A percentile compares a stretch with the other conserved stretches of the same genome.
Evolutionary conservation across 352 stramenopile species (phyloP).

Genomic region (Pythium oligandrum): DNA sequence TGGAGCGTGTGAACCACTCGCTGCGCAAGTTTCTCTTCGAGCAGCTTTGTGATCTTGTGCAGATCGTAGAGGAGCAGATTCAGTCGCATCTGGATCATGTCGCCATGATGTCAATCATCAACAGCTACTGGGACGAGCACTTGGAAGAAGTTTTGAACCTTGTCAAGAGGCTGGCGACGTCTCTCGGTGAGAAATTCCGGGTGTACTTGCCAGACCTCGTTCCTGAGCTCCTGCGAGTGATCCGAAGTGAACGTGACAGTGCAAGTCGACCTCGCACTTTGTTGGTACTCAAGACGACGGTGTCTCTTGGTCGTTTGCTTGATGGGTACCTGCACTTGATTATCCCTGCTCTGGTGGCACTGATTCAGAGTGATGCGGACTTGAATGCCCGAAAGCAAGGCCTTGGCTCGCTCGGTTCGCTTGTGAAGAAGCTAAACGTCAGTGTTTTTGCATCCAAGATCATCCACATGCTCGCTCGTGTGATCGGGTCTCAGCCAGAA

Average conservation of each 20-base stretch:
- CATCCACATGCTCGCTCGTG: slow-evolving; percentile 84
- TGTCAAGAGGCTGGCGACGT: slow-evolving; percentile 90
- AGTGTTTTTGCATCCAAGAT: slow-evolving; percentile 88
- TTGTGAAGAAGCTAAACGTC: slow-evolving; percentile 89
- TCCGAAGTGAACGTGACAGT: slow-evolving; percentile 73
- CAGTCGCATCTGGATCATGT: slow-evolving; percentile 85
- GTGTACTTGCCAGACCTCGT: slow-evolving; percentile 87
- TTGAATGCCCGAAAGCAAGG: slow-evolving; percentile 78
- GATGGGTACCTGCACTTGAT: slow-evolving; percentile 85
- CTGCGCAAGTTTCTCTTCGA: slow-evolving; percentile 95
- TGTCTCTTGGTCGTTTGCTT: slow-evolving; percentile 68
- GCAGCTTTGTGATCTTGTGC: slow-evolving; percentile 94
- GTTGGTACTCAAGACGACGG: slow-evolving; percentile 72
- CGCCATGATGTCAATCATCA: slow-evolving; percentile 76
- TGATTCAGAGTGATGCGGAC: slow-evolving; percentile 83
- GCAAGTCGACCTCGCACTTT: slow-evolving; percentile 61
- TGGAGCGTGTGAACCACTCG: slow-evolving; percentile 84
- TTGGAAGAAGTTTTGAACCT: slow-evolving; percentile 96
- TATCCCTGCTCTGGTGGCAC: slow-evolving; percentile 71
- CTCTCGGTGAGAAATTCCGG: slow-evolving; percentile 81
- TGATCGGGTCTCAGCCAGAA: slow-evolving; percentile 77
- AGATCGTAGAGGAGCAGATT: slow-evolving; percentile 97
- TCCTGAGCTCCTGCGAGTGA: slow-evolving; percentile 84
- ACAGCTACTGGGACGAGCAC: slow-evolving; percentile 89
- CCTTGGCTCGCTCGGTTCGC: slow-evolving; percentile 70